Evolutionary conservation across 345 rosid species (phyloP).

Genomic region (Corchorus olitorius): DNA sequence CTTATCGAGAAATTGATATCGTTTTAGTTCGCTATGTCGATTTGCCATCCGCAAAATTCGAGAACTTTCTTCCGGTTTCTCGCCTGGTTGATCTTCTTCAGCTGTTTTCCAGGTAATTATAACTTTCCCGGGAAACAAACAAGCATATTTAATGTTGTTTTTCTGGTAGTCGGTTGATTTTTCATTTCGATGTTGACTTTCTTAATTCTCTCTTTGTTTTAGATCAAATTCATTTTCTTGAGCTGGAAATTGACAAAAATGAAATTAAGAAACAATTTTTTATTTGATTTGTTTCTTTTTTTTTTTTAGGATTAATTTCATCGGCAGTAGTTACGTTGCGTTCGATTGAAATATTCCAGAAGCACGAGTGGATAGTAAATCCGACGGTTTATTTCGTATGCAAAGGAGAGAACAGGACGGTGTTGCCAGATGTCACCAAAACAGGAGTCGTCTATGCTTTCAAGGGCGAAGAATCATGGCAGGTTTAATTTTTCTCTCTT

Average conservation of each 20-base stretch:
- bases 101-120: conserved; percentile 39
- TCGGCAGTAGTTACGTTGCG: conserved; percentile 56
- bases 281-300: background rate
- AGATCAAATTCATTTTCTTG: background rate
- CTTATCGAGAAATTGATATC: background rate
- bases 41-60: conserved; percentile 1
- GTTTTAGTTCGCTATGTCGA: conserved; percentile 15
- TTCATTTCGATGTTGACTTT: background rate
- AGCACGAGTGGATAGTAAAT: conserved; percentile 54
- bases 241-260: background rate
- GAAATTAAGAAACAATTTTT: background rate
- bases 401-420: conserved; percentile 60
- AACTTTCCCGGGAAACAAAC: conserved; percentile 17
- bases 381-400: conserved; percentile 69
- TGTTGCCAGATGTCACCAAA: conserved; percentile 60
- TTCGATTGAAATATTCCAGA: conserved; percentile 50
- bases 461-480: conserved; percentile 81
- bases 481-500: conserved; percentile 40
- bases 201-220: background rate
- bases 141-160: background rate
- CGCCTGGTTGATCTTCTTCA: conserved; percentile 23
- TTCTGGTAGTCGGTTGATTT: background rate
- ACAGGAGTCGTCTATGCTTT: conserved; percentile 42
- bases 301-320: conserved; percentile 37
- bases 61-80: conserved; percentile 17